A percentile compares a stretch with the other conserved stretches of the same genome.
phyloP scores from a whole-genome alignment of 192 early-diverging fungal species.

The Blastocladiella britannica region DNA sequence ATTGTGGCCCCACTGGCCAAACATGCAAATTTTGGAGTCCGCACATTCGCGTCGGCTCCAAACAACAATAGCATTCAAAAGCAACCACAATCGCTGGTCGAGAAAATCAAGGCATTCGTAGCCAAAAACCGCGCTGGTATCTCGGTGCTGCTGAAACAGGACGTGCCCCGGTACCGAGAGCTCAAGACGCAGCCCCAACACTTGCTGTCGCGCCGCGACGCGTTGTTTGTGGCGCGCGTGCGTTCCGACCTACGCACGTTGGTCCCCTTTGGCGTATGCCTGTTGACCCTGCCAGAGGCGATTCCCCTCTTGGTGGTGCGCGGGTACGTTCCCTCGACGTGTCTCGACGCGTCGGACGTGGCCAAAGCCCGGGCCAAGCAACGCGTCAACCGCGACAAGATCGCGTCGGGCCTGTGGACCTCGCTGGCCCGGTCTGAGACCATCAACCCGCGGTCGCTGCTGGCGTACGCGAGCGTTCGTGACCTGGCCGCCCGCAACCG shows the following conservation, averaged over 20 bases:
- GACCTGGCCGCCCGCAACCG: background rate
- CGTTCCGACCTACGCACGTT: background rate
- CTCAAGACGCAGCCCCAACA: background rate
- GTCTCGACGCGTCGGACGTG: background rate
- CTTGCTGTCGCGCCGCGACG: background rate
- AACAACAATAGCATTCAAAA: too few species aligned
- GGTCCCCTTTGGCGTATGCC: background rate
- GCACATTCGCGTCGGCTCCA: too few species aligned
- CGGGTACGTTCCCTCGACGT: background rate
- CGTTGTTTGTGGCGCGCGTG: background rate
- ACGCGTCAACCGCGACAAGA: background rate
- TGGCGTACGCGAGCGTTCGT: background rate
- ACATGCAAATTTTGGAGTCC: too few species aligned
- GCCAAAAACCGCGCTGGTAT: too few species aligned
- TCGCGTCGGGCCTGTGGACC: background rate
- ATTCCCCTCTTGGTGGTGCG: background rate
- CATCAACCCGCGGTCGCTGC: background rate
- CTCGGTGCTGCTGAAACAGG: too few species aligned
- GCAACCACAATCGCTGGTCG: too few species aligned
- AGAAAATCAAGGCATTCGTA: too few species aligned
- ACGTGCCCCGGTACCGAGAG: background rate
- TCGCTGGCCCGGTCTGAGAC: background rate
- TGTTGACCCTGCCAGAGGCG: background rate
- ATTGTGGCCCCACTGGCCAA: too few species aligned
- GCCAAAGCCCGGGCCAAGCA: background rate